Conservation (phyloP, 345 rosid species). For the Stellera chamaejasme region DNA sequence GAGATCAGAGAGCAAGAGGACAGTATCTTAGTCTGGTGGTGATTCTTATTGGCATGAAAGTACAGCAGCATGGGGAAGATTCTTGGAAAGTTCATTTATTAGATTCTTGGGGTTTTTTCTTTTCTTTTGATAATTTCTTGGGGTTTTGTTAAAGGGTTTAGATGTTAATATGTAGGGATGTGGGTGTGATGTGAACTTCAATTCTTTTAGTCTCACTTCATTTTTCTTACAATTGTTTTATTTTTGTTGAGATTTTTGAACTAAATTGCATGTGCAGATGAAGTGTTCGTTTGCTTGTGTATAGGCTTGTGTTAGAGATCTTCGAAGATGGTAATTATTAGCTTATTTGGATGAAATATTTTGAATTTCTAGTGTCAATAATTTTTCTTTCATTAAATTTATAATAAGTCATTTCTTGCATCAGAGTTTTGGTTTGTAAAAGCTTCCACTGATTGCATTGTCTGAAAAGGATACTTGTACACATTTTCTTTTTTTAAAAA, state of each 20-base stretch:
- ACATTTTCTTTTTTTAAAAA: no score
- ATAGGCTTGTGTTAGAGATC: conserved; percentile 8
- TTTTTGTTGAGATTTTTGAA: background rate
- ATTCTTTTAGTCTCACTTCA: background rate
- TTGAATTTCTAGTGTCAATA: no score
- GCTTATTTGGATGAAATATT: no score
- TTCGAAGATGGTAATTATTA: no score
- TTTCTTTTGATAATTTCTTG: conserved; percentile 13
- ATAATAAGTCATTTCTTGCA: no score
- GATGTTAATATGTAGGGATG: conserved; percentile 34
- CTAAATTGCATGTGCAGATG: conserved; percentile 18
- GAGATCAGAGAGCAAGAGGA: conserved; percentile 52
- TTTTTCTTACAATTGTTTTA: background rate
- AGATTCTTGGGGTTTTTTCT: conserved; percentile 12
- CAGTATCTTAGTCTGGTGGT: conserved; percentile 7
- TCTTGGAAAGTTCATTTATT: conserved; percentile 9
- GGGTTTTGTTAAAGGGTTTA: conserved; percentile 10
- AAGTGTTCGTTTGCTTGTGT: conserved; percentile 31
- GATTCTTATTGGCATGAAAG: background rate
- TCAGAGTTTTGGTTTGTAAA: no score
- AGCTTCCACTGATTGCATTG: no score
- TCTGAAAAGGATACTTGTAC: no score
- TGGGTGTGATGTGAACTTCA: conserved; percentile 5
- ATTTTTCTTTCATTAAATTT: no score
- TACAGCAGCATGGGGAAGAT: background rate